phyloP scores from a whole-genome alignment of 2,329 filamentous ascomycete species.

The Neofusicoccum cordaticola region DNA sequence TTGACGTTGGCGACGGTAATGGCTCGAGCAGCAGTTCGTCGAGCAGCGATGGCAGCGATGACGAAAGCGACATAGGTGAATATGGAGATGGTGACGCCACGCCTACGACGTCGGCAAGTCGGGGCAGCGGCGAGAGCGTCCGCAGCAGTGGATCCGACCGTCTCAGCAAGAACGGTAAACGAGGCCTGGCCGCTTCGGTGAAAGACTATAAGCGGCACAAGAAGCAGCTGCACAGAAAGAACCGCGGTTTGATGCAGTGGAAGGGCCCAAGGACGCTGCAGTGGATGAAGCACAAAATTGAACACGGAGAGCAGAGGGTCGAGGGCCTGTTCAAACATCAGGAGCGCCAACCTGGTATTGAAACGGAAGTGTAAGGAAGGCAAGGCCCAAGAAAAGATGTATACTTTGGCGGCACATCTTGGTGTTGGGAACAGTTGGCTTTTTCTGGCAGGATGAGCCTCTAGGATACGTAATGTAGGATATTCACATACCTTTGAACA shows the following conservation, averaged over 20 bases:
- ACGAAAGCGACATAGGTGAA: conserved; percentile 21
- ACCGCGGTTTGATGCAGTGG: conserved; percentile 74
- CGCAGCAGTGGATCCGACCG: background rate
- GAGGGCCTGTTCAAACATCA: conserved; percentile 55
- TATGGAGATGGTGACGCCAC: conserved; percentile 20
- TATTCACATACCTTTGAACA: background rate
- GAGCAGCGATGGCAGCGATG: conserved; percentile 9
- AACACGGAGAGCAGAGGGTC: conserved; percentile 47
- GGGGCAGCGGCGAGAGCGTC: conserved; percentile 23
- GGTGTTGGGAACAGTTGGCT: background rate
- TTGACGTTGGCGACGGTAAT: conserved; percentile 25
- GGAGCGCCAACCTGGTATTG: conserved; percentile 58
- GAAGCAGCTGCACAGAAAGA: conserved; percentile 61
- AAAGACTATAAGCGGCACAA: conserved; percentile 60
- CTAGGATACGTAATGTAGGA: background rate
- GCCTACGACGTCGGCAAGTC: conserved; percentile 27
- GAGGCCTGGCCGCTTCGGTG: conserved; percentile 51
- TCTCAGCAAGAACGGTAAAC: conserved; percentile 34
- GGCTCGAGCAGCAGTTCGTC: conserved; percentile 11
- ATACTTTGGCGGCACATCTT: background rate
- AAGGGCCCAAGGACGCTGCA: conserved; percentile 55
- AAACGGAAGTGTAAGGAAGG: conserved; percentile 62
- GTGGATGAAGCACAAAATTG: conserved; percentile 59
- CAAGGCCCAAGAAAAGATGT: background rate
- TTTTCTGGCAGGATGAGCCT: background rate